Base-by-base conservation (phyloP, 106 monocot species). In the Allium sativum region DNA sequence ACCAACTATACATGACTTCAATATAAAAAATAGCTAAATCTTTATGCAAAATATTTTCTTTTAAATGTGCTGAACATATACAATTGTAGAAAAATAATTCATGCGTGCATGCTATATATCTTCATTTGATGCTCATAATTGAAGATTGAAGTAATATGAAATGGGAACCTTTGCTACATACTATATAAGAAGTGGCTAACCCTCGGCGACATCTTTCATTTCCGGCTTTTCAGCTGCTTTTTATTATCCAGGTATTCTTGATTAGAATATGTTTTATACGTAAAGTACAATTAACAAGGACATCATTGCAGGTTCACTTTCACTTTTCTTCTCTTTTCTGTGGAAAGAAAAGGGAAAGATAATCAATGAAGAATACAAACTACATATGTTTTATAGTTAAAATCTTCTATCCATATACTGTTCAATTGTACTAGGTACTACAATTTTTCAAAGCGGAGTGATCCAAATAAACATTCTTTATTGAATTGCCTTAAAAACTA, bases 101-200 rank as follows among this genome's bases (percentile, higher is more conserved):
- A n/a, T n/a, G n/a, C n/a, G n/a, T n/a, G n/a, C n/a, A n/a, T n/a
- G n/a, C n/a, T n/a, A n/a, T n/a, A n/a, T n/a, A n/a, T n/a, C n/a
- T n/a, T n/a, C n/a, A n/a, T n/a, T n/a, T n/a, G n/a, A n/a, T n/a
- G n/a, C n/a, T n/a, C n/a, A 46, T 21, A 17, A 48, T 3, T 21
- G n/a, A 46, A 20, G 20, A 66, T 22, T 7, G 58, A n/a, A 52
- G 46, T 15, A 61, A 62, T 53, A 43, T 52, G 16, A 74, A 58
- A 8, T 89, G 89, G 89, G 68, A 68, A 16, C 84, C 84, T 48
- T 55, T 58, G 55, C 45, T 89, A 46, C 73, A 81, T 44, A 82
- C 84, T 66, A 89, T 89, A 71, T 76, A 79, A 51, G 89, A 89
- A 72, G 41, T 11, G 12, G 68, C 57, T 59, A 69, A 65, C 72